These are phyloP conservation scores for Astrothelium subdiscretum DNA, from an alignment of 495 filamentous ascomycete species.

Conservation along the genomic window DNA sequence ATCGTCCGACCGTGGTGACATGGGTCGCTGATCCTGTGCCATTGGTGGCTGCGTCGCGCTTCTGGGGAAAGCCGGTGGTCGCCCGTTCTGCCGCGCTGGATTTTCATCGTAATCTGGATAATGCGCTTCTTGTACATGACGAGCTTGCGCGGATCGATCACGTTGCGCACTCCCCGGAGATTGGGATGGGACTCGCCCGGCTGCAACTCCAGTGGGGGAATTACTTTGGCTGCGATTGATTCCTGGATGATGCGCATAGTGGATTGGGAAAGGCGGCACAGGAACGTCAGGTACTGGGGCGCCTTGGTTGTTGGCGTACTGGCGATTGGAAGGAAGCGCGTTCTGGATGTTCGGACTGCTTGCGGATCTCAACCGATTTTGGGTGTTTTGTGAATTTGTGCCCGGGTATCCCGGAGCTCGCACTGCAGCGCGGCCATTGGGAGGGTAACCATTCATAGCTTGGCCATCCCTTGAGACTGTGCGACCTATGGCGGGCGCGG, in stretches of 20 bases:
- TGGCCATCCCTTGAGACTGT: constrained; percentile 64
- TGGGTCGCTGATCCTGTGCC: constrained; percentile 20
- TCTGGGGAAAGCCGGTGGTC: background rate
- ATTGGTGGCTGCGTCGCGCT: constrained; percentile 30
- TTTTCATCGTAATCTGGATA: background rate
- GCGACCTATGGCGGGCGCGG: constrained; percentile 74
- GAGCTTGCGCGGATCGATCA: background rate
- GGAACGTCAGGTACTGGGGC: constrained; percentile 59
- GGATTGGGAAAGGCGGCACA: constrained; percentile 49
- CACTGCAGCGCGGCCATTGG: constrained; percentile 56
- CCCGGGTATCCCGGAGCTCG: constrained; percentile 77
- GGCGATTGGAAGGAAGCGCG: constrained; percentile 32
- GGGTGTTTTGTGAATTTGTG: constrained; percentile 33
- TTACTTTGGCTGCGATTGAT: constrained; percentile 58
- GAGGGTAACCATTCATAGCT: constrained; percentile 32
- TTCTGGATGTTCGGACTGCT: constrained; percentile 59
- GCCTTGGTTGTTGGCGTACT: constrained; percentile 44
- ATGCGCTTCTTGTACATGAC: background rate
- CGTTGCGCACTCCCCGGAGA: background rate
- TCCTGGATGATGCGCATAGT: constrained; percentile 46
- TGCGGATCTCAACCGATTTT: constrained; percentile 51
- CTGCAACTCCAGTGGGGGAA: constrained; percentile 37
- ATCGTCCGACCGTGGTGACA: background rate
- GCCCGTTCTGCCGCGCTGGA: background rate
- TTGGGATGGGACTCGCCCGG: background rate